Percentiles rank a stretch among this genome's conserved stretches.
Evolutionary conservation across 2,329 filamentous ascomycete species (phyloP).

Genomic region (Onygena corvina): DNA sequence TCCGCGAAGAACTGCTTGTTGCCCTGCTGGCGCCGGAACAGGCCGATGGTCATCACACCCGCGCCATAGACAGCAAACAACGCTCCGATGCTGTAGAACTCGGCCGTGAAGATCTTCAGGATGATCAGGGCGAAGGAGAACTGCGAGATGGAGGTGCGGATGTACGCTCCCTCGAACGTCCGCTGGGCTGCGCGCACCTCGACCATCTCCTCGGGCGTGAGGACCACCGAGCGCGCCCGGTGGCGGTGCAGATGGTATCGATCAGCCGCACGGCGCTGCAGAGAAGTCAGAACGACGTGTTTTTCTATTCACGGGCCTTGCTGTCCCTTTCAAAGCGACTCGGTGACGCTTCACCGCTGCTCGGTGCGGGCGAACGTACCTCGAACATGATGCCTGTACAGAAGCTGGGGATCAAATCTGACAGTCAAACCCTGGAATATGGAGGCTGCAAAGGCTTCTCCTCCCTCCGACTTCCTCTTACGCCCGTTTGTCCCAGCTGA

Average conservation of each 20-base stretch:
- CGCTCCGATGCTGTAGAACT: conserved; percentile 96
- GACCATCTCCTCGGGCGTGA: conserved; percentile 75
- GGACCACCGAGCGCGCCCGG: conserved; percentile 67
- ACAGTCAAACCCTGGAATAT: too few species aligned
- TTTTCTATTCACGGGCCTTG: neutral
- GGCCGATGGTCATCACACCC: conserved; percentile 67
- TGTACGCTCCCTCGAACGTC: conserved; percentile 94
- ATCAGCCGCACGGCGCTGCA: conserved; percentile 55
- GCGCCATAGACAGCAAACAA: conserved; percentile 86
- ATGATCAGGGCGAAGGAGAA: conserved; percentile 93
- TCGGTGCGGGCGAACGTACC: conserved; percentile 7
- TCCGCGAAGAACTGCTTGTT: conserved; percentile 79
- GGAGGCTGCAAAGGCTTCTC: too few species aligned
- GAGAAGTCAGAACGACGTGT: neutral
- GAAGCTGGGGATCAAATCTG: too few species aligned
- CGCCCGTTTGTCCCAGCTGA: too few species aligned
- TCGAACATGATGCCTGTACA: conserved; percentile 12
- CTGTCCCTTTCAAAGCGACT: too few species aligned
- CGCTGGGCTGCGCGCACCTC: conserved; percentile 90
- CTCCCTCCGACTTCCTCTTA: too few species aligned
- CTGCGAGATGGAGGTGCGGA: conserved; percentile 84
- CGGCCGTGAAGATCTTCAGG: conserved; percentile 88
- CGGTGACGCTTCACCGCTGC: neutral
- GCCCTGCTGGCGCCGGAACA: conserved; percentile 79
- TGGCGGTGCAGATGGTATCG: conserved; percentile 69